phyloP scores from a whole-genome alignment of 805 yeast species.

The Starmerella cellae region DNA sequence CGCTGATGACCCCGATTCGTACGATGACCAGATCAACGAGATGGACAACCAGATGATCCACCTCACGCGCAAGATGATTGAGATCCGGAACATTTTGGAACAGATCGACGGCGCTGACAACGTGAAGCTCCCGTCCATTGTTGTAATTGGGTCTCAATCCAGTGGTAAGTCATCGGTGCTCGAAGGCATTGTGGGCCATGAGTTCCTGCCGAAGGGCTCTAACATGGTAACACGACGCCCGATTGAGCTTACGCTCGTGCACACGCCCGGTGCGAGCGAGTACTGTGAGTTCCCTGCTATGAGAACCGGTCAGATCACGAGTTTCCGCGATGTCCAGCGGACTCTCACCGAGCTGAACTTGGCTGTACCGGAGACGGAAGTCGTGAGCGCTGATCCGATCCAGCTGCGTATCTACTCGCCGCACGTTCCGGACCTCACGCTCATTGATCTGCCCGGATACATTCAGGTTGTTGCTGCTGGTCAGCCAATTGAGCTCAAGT shows the following conservation, averaged over 20 bases:
- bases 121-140: constrained; percentile 81
- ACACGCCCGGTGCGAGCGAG: constrained; percentile 64
- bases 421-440: constrained; percentile 75
- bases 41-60: constrained; percentile 62
- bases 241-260: constrained; percentile 81
- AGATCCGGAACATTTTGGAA: constrained; percentile 67
- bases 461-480: constrained; percentile 95
- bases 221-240: constrained; percentile 99
- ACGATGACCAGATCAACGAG: constrained; percentile 40
- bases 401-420: constrained; percentile 86
- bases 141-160: constrained; percentile 93
- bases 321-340: constrained; percentile 78
- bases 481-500: constrained; percentile 76
- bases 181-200: constrained; percentile 95
- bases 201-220: constrained; percentile 89
- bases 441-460: constrained; percentile 95
- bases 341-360: constrained; percentile 77
- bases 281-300: constrained; percentile 89
- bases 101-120: constrained; percentile 65
- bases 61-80: constrained; percentile 92
- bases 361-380: constrained; percentile 79
- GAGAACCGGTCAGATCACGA: constrained; percentile 67
- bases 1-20: constrained; percentile 23
- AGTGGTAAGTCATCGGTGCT: constrained; percentile 94
- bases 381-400: constrained; percentile 86